Base-by-base conservation (phyloP, 2,329 filamentous ascomycete species). In the Pseudogymnoascus sp. region DNA sequence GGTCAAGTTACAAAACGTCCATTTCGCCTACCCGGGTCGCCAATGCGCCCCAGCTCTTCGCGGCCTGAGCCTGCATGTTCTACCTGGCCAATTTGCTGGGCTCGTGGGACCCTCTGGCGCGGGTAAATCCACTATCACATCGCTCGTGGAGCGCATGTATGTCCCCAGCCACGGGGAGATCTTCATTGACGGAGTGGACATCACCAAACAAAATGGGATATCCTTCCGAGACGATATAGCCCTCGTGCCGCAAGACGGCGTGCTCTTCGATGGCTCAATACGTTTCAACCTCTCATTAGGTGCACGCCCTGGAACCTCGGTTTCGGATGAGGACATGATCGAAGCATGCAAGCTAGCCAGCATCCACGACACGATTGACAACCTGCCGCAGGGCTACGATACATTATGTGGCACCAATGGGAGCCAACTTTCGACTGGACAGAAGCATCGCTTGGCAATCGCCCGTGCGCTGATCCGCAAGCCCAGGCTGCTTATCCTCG, bases 391-490 rank as follows among this genome's bases (percentile, higher is more conserved):
- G 65, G 89, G 89, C 2, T 97, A 96, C 69, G 83, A 95, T 66
- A 97, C 93, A 0, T 86, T 93, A 66, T 92, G 97, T 12, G 93
- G 93, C 60, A 90, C 96, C 74, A 87, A 92, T 65, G 93, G 92
- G 3, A 94, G 96, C 72, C 77, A 96, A 58, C 80, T 97, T 9
- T 95, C 90, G 60, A 93, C 93, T 72, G 93, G 93, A 16, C 93
- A 97, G 75, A 96, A 96, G 75, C 92, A 97, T 75, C 89, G 92
- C 66, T 92, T 97, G 70, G 91, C 92, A 12, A 96, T 96, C 63
- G 88, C 88, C 0, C 80, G 88, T 3, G 88, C 88, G 1, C 77
- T 91, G 1, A 81, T 88, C 2, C 79, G 88, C 2, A 76, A 83
- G n/a, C 88, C 88, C 0, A 77, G 82, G 55, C 76, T 91, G 3